phyloP scores from a whole-genome alignment of 2,329 filamentous ascomycete genomes.

The Hymenoscyphus occultus region DNA sequence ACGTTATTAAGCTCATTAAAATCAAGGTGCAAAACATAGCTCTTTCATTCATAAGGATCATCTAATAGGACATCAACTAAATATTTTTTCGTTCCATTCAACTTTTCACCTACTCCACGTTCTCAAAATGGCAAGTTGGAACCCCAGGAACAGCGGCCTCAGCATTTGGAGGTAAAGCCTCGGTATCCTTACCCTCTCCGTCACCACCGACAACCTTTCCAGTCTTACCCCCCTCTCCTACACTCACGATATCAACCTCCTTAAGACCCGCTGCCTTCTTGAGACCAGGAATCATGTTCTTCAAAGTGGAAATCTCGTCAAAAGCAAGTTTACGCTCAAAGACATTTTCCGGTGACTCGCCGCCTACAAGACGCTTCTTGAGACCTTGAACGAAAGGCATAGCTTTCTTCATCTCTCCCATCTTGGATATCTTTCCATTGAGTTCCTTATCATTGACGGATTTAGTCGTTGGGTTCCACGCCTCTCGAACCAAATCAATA shows the following conservation, averaged over 20 bases:
- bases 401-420: conserved; percentile 90
- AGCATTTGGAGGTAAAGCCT: conserved; percentile 57
- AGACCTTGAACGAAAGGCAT: conserved; percentile 93
- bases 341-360: conserved; percentile 64
- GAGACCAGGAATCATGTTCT: conserved; percentile 75
- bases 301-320: conserved; percentile 73
- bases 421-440: conserved; percentile 74
- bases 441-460: conserved; percentile 77
- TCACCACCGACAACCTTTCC: conserved; percentile 48
- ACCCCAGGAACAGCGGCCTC: conserved; percentile 77
- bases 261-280: conserved; percentile 72
- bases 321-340: conserved; percentile 84
- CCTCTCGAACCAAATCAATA: conserved; percentile 72
- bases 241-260: conserved; percentile 67
- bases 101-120: conserved; percentile 50
- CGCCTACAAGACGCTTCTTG: conserved; percentile 76
- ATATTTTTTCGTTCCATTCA: neutral
- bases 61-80: neutral
- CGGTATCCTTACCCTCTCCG: conserved; percentile 54
- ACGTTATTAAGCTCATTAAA: too few species aligned
- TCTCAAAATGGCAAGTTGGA: conserved; percentile 83
- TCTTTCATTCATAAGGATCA: neutral
- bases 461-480: conserved; percentile 62
- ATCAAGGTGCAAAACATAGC: neutral
- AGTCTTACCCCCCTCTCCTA: conserved; percentile 67